A percentile compares a stretch with the other conserved stretches of the same genome.
These are phyloP conservation scores for Colletotrichum sp. DNA, from an alignment of 2,329 filamentous ascomycete species.

Conservation along the genomic window DNA sequence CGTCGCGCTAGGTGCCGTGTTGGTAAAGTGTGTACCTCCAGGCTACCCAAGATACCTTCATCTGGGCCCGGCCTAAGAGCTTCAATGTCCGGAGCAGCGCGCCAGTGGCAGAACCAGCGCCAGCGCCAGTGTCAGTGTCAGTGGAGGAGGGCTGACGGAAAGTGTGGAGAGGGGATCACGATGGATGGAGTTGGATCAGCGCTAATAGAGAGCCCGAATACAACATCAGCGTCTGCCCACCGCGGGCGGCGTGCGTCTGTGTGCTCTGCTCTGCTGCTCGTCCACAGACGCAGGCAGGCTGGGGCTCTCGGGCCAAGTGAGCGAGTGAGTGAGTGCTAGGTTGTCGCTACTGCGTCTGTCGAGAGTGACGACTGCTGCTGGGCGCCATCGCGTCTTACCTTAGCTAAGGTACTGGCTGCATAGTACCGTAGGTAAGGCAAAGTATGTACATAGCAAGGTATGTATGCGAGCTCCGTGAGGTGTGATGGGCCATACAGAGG, in stretches of 20 bases:
- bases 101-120: not conserved
- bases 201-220: not conserved
- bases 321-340: not conserved
- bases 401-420: not conserved
- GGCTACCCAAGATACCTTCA: not conserved
- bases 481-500: not conserved
- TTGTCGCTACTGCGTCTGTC: not conserved
- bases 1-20: too few species aligned
- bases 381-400: not conserved
- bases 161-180: not conserved
- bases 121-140: not conserved
- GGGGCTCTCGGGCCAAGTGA: not conserved
- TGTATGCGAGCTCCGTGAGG: not conserved
- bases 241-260: not conserved
- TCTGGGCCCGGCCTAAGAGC: not conserved
- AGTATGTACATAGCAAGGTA: too few species aligned
- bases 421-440: too few species aligned
- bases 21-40: too few species aligned
- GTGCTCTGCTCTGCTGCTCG: not conserved
- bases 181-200: slow-evolving; percentile 5
- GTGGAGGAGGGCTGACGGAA: not conserved
- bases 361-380: not conserved
- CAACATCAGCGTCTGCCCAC: not conserved
- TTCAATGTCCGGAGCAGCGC: not conserved
- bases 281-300: not conserved